phyloP scores from a whole-genome alignment of 2,329 filamentous ascomycete species.

The Diaporthe batatas region DNA sequence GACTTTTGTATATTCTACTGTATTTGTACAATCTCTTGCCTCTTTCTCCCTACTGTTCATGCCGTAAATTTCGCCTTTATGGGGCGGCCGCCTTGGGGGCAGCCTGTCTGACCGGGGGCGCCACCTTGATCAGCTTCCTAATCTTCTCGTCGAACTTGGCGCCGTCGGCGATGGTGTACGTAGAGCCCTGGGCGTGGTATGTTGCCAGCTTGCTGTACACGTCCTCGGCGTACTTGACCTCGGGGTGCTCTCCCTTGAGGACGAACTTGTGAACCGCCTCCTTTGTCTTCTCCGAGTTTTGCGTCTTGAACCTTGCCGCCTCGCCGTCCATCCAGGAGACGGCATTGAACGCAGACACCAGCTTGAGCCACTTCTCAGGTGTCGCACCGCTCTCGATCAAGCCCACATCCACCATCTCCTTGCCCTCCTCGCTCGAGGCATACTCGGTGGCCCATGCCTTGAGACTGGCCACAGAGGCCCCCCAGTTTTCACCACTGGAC shows the following conservation, averaged over 20 bases:
- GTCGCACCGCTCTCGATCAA: slow-evolving; percentile 14
- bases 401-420: neutral
- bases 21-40: slow-evolving; percentile 37
- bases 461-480: slow-evolving; percentile 29
- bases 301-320: slow-evolving; percentile 27
- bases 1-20: slow-evolving; percentile 12
- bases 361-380: slow-evolving; percentile 23
- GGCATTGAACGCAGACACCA: neutral
- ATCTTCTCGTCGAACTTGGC: slow-evolving; percentile 50
- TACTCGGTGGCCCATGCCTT: slow-evolving; percentile 17
- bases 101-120: neutral
- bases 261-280: slow-evolving; percentile 54
- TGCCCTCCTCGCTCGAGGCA: slow-evolving; percentile 14
- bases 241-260: slow-evolving; percentile 55
- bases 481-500: slow-evolving; percentile 33
- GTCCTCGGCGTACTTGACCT: slow-evolving; percentile 49
- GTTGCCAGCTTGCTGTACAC: slow-evolving; percentile 50
- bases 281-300: slow-evolving; percentile 45
- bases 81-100: neutral
- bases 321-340: neutral
- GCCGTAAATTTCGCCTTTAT: neutral
- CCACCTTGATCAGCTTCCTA: slow-evolving; percentile 39
- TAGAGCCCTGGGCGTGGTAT: slow-evolving; percentile 54
- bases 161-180: slow-evolving; percentile 48
- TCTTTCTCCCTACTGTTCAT: neutral